Conservation (phyloP, 768 basidiomycete species). For the Russula dissimulans region DNA sequence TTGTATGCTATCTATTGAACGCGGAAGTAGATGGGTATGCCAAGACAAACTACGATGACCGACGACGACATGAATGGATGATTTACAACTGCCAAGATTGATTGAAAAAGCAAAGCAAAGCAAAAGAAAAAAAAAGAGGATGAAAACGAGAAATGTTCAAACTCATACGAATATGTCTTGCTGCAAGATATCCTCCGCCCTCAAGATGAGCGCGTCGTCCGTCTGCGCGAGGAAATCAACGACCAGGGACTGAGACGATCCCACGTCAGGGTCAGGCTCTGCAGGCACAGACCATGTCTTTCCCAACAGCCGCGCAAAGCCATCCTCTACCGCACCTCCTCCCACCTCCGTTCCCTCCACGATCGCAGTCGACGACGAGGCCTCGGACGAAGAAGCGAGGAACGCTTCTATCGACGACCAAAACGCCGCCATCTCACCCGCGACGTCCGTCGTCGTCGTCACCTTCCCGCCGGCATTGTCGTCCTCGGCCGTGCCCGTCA, state of each 20-base stretch:
- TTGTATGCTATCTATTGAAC: too few relatives aligned
- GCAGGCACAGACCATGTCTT: background rate
- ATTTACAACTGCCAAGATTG: too few relatives aligned
- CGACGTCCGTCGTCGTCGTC: background rate
- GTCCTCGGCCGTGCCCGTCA: too few relatives aligned
- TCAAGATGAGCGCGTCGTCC: background rate
- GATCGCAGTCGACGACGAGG: background rate
- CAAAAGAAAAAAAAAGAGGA: too few relatives aligned
- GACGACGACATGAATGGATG: too few relatives aligned
- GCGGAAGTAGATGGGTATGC: too few relatives aligned
- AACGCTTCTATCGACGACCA: conserved; percentile 12
- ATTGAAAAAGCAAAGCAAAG: too few relatives aligned
- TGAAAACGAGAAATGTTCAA: too few relatives aligned
- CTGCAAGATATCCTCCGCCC: conserved; percentile 10
- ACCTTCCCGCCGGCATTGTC: background rate
- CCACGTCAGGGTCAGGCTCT: background rate
- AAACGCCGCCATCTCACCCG: conserved; percentile 7
- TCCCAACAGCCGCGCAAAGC: background rate
- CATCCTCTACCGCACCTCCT: background rate
- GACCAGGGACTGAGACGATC: background rate
- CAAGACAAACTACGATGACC: too few relatives aligned
- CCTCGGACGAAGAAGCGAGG: background rate
- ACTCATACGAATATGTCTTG: conserved; percentile 7
- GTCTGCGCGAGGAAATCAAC: background rate
- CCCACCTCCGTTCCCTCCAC: background rate